These are phyloP conservation scores for Cladorrhinum sp. DNA, from an alignment of 2,329 filamentous ascomycete species.

Conservation along the genomic window DNA sequence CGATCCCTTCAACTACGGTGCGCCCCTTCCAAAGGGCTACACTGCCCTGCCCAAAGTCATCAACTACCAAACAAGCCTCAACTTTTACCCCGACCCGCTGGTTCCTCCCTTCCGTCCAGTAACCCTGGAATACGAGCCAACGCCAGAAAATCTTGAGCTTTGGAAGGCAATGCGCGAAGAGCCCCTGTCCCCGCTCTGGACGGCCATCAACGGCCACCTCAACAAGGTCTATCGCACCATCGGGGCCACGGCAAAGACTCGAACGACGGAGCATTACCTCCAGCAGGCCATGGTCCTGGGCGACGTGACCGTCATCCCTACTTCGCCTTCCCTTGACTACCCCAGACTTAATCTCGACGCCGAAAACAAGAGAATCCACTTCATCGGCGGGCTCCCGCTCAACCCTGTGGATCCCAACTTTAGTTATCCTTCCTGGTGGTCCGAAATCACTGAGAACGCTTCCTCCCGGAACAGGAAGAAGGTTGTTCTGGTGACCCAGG, in stretches of 20 bases:
- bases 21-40: constrained; percentile 38
- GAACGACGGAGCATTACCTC: constrained; percentile 2
- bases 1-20: constrained; percentile 38
- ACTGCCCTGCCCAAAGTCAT: constrained; percentile 36
- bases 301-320: constrained; percentile 38
- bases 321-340: constrained; percentile 40
- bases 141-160: constrained; percentile 15
- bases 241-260: constrained; percentile 26
- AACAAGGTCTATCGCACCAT: constrained; percentile 26
- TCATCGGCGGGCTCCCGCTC: constrained; percentile 41
- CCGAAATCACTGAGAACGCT: constrained; percentile 36
- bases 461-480: constrained; percentile 30
- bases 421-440: constrained; percentile 44
- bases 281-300: constrained; percentile 19
- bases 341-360: constrained; percentile 35
- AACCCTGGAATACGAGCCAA: constrained; percentile 30
- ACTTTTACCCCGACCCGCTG: constrained; percentile 37
- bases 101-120: constrained; percentile 37
- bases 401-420: constrained; percentile 30
- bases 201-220: constrained; percentile 7
- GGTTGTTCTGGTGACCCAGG: constrained; percentile 47
- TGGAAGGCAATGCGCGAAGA: constrained; percentile 17
- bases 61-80: constrained; percentile 38
- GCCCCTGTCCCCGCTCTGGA: neutral
- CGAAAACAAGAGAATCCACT: constrained; percentile 36